phyloP scores from a whole-genome alignment of 177 flowering plant genomes.

The Vitis hybrid region DNA sequence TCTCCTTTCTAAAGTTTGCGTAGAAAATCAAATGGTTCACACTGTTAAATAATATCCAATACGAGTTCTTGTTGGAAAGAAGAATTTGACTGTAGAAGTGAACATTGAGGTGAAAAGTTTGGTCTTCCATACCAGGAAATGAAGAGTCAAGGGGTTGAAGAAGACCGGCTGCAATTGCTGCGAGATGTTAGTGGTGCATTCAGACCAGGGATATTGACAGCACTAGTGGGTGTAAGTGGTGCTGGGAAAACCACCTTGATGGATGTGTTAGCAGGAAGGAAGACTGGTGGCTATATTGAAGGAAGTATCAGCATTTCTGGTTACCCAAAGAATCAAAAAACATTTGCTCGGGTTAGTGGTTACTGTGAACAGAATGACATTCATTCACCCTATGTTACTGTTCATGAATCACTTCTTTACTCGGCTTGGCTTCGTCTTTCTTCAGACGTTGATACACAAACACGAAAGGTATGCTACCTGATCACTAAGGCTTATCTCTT shows the following conservation, averaged over 20 bases:
- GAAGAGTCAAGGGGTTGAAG: slow-evolving; percentile 54
- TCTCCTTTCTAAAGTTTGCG: too few species aligned
- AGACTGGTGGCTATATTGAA: slow-evolving; percentile 67
- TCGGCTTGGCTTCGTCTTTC: slow-evolving; percentile 79
- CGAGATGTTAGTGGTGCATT: slow-evolving; percentile 68
- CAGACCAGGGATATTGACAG: slow-evolving; percentile 67
- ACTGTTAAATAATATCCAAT: too few species aligned
- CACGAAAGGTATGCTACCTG: slow-evolving; percentile 35
- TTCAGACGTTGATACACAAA: slow-evolving; percentile 35
- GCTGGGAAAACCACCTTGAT: slow-evolving; percentile 78
- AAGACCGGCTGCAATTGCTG: slow-evolving; percentile 57
- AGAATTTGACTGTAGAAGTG: neutral
- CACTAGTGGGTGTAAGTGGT: slow-evolving; percentile 72
- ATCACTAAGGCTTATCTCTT: neutral
- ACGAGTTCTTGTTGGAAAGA: too few species aligned
- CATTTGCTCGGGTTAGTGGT: slow-evolving; percentile 71
- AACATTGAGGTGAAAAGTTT: slow-evolving; percentile 1
- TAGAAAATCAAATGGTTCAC: too few species aligned
- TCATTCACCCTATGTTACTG: slow-evolving; percentile 72
- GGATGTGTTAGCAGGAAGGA: slow-evolving; percentile 78
- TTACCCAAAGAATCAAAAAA: slow-evolving; percentile 59
- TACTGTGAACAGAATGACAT: slow-evolving; percentile 76
- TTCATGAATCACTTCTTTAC: slow-evolving; percentile 63
- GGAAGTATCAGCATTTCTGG: slow-evolving; percentile 64
- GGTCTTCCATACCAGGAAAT: slow-evolving; percentile 48